Conservation (phyloP, 495 filamentous ascomycete species). For the Entonaema liquescens region DNA sequence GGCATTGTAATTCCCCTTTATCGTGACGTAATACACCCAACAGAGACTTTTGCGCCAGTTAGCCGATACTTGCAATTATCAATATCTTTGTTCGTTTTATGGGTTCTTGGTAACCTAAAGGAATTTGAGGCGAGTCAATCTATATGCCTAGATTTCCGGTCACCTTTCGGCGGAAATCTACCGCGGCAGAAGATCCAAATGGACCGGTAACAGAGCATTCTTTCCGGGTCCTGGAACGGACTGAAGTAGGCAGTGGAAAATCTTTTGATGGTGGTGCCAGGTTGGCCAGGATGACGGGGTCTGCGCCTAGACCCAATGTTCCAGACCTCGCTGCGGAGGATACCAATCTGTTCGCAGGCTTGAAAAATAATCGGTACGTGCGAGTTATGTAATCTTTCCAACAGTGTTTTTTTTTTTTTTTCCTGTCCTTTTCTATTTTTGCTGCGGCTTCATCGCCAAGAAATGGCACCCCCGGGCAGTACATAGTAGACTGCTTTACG, state of each 20-base stretch:
- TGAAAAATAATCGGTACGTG: slow-evolving; percentile 64
- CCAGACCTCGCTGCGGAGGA: slow-evolving; percentile 55
- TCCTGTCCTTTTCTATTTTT: slow-evolving; percentile 33
- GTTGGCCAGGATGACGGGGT: slow-evolving; percentile 43
- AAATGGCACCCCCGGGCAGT: slow-evolving; percentile 43
- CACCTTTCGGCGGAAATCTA: slow-evolving; percentile 61
- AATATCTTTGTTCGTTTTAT: slow-evolving; percentile 38
- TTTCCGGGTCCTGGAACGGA: slow-evolving; percentile 59
- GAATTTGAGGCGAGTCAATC: slow-evolving; percentile 44
- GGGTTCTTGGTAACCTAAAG: slow-evolving; percentile 33
- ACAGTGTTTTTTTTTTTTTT: slow-evolving; percentile 8
- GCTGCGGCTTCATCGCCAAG: slow-evolving; percentile 52
- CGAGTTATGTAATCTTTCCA: slow-evolving; percentile 20
- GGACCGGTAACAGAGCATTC: slow-evolving; percentile 53
- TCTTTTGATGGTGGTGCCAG: slow-evolving; percentile 54
- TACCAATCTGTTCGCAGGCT: slow-evolving; percentile 65
- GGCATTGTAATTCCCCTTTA: slow-evolving; percentile 13
- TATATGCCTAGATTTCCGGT: slow-evolving; percentile 65
- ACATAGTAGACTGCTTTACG: slow-evolving; percentile 50
- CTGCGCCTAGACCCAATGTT: slow-evolving; percentile 36
- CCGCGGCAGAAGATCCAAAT: slow-evolving; percentile 60
- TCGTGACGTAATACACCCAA: slow-evolving; percentile 8
- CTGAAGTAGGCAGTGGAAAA: slow-evolving; percentile 50
- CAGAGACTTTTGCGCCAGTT: slow-evolving; percentile 25
- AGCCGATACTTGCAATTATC: slow-evolving; percentile 19